These are phyloP conservation scores for Lentinula raphanica DNA, from an alignment of 768 basidiomycete genomes.

Conservation along the genomic window DNA sequence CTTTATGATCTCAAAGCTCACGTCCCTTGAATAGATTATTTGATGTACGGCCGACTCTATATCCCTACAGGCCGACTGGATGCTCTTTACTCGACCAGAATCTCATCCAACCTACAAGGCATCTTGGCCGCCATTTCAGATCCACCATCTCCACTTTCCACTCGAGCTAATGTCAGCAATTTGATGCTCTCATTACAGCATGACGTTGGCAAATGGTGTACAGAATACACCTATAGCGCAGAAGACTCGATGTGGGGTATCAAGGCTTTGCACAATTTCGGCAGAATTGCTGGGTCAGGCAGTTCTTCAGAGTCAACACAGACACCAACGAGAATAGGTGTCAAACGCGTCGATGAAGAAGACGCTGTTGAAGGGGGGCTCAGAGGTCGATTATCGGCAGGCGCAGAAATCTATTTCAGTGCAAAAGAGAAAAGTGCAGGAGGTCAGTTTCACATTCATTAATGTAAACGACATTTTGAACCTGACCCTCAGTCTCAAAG, in stretches of 20 bases:
- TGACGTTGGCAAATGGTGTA: conserved; percentile 87
- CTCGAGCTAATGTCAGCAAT: conserved; percentile 54
- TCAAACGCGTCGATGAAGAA: conserved; percentile 91
- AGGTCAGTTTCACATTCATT: conserved; percentile 43
- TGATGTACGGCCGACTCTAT: conserved; percentile 89
- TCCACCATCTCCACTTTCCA: conserved; percentile 46
- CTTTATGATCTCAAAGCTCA: conserved; percentile 7
- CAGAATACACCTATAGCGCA: conserved; percentile 91
- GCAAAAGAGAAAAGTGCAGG: conserved; percentile 91
- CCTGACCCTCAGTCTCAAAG: conserved; percentile 42
- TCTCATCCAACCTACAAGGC: conserved; percentile 74
- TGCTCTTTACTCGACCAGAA: conserved; percentile 79
- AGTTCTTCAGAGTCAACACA: conserved; percentile 20
- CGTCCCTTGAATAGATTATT: conserved; percentile 61
- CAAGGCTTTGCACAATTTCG: conserved; percentile 88
- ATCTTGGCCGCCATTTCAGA: conserved; percentile 86
- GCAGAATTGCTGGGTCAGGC: conserved; percentile 40
- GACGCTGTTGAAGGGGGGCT: conserved; percentile 89
- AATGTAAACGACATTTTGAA: background rate
- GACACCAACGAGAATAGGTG: conserved; percentile 24
- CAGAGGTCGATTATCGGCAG: conserved; percentile 84
- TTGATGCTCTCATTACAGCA: conserved; percentile 85
- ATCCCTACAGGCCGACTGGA: conserved; percentile 86
- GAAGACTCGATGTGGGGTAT: conserved; percentile 93
- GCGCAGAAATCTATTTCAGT: conserved; percentile 91